These are phyloP conservation scores for Carex kokanica DNA, from an alignment of 176 grass and related monocot species.

Conservation along the genomic window DNA sequence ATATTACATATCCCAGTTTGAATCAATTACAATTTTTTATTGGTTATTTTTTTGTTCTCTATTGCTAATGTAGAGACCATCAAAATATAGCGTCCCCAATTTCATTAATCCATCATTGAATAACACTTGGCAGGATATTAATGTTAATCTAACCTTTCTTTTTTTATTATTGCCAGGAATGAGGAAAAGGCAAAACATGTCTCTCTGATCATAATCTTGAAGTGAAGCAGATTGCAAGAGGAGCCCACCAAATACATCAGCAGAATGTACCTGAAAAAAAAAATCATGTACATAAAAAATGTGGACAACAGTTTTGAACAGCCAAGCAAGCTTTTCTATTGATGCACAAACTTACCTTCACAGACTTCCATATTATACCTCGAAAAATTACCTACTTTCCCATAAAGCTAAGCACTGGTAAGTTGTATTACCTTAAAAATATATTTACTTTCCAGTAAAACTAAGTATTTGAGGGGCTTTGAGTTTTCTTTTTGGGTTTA, in stretches of 20 bases:
- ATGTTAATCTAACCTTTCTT: slow-evolving; percentile 35
- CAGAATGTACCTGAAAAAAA: slow-evolving; percentile 58
- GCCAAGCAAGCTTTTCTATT: not conserved
- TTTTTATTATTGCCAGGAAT: slow-evolving; percentile 73
- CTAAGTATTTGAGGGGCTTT: not conserved
- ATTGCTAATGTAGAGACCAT: not conserved
- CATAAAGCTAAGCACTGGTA: not conserved
- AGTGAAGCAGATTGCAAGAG: slow-evolving; percentile 71
- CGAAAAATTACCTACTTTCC: not conserved
- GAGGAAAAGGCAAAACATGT: slow-evolving; percentile 86
- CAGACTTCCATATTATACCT: slow-evolving; percentile 16
- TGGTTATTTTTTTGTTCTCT: not conserved
- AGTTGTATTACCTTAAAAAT: not conserved
- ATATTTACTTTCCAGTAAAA: not conserved
- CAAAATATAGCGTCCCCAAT: not conserved
- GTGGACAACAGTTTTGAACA: not conserved
- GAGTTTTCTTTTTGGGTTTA: not conserved
- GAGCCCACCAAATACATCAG: slow-evolving; percentile 73
- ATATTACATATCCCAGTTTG: slow-evolving; percentile 9
- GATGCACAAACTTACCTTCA: not conserved
- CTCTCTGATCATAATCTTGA: slow-evolving; percentile 72
- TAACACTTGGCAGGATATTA: not conserved
- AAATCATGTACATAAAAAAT: slow-evolving; percentile 24
- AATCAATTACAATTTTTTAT: slow-evolving; percentile 17
- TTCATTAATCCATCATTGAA: slow-evolving; percentile 1